Conservation (phyloP, 371 early-diverging fungal species). For the Blastocladiella emersonii region DNA sequence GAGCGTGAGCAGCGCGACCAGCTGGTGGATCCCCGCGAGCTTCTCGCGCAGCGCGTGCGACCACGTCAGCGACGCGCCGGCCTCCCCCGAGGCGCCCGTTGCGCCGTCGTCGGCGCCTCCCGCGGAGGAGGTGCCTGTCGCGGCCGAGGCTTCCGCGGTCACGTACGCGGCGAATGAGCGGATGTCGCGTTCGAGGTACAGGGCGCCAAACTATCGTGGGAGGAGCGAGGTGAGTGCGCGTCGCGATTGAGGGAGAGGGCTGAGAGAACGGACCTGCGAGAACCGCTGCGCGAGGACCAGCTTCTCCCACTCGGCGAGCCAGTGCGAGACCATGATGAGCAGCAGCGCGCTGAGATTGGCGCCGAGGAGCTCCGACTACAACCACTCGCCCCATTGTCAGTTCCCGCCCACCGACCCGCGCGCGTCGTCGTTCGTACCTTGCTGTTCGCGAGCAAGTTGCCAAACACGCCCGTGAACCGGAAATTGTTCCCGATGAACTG, state of each 20-base stretch:
- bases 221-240: background rate
- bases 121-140: background rate
- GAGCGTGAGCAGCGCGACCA: background rate
- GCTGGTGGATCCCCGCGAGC: background rate
- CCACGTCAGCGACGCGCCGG: background rate
- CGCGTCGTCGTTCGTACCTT: background rate
- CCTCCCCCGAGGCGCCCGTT: background rate
- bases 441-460: background rate
- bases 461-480: background rate
- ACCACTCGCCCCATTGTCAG: no score
- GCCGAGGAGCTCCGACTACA: background rate
- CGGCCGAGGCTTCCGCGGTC: background rate
- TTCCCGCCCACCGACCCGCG: no score
- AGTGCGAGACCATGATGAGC: background rate
- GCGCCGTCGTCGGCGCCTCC: background rate
- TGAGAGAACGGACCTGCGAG: background rate
- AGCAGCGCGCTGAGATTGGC: background rate
- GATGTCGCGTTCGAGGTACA: conserved; percentile 3
- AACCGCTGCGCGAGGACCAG: background rate
- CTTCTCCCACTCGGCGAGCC: background rate
- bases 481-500: background rate
- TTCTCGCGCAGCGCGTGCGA: background rate
- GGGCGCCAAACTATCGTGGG: background rate
- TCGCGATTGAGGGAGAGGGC: background rate
- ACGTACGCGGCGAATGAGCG: background rate